These are phyloP conservation scores for Russula olivacea DNA, from an alignment of 768 basidiomycete species.

Conservation along the genomic window DNA sequence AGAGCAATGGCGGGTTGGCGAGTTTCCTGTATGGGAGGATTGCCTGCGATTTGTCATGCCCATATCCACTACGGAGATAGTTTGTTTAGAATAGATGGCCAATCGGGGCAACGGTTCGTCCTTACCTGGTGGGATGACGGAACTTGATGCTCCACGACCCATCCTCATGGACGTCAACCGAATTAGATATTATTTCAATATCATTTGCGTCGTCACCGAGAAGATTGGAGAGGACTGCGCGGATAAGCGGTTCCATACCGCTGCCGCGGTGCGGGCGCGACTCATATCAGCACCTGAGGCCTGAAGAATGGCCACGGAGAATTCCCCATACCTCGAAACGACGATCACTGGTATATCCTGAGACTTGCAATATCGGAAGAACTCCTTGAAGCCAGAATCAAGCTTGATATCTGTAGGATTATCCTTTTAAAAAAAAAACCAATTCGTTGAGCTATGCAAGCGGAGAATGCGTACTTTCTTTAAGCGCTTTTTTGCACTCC, in stretches of 20 bases:
- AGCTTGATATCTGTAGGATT: conserved; percentile 63
- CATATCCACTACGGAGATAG: conserved; percentile 55
- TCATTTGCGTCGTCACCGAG: conserved; percentile 65
- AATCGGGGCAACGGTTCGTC: neutral
- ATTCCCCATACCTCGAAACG: conserved; percentile 66
- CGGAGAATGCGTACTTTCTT: conserved; percentile 51
- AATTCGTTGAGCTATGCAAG: neutral
- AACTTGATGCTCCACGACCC: conserved; percentile 79
- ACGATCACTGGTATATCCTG: conserved; percentile 85
- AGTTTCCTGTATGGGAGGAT: conserved; percentile 86
- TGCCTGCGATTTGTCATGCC: conserved; percentile 95
- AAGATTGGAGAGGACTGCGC: conserved; percentile 80
- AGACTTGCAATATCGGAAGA: conserved; percentile 77
- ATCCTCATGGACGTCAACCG: conserved; percentile 58
- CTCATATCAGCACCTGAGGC: neutral
- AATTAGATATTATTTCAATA: conserved; percentile 94
- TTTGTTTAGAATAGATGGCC: neutral
- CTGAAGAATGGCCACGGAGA: neutral
- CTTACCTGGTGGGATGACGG: conserved; percentile 80
- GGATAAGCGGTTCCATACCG: conserved; percentile 92
- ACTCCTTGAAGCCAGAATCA: conserved; percentile 84
- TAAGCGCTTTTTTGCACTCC: conserved; percentile 73
- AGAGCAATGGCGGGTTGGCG: conserved; percentile 65
- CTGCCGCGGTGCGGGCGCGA: conserved; percentile 34
- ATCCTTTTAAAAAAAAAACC: neutral